Base-by-base conservation (phyloP, 345 rosid species). In the Lepidium didymum region DNA sequence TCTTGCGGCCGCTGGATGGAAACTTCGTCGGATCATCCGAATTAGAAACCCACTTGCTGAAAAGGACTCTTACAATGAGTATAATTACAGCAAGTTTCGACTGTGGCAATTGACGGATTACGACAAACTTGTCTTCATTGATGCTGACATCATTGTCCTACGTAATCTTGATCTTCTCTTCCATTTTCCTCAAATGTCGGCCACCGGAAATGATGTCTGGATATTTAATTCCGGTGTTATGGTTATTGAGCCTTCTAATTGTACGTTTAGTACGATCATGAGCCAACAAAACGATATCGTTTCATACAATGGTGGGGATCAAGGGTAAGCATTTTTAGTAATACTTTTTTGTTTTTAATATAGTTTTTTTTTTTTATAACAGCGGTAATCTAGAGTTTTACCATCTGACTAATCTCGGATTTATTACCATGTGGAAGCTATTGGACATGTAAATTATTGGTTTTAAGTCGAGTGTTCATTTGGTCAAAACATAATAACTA, bases 261-360 rank as follows among this genome's bases (percentile, higher is more conserved):
- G 99, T 76, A 89, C 93, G 0, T 94, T 91, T 73, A 64, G 62
- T 42, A 62, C 67, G 27, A 62, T 94, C 19, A 89, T 94, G 97
- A 79, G 76, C 36, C 82, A 57, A 8, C 83, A 90, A 2, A 57
- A 55, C 31, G 87, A 91, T 42, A 82, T 94, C 25, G 80, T 94
- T 27, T 94, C 97, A 11, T 91, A 94, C 74, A 94, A 94, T 38
- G 99, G 99, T 0, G 99, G 99, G 1, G 96, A 91, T 81, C 99
- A 85, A 63, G 98, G 96, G 77, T 74, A 67, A 56, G 67, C 53
- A 34, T 1, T 51, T 29, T 38, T 9, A 19, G 7, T 33, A 23
- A 10, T 31, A 56, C 43, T 12, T 7, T 21, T 9, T 5, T 1
- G 4, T 42, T 43, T 14, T 31, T 25, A 21, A 11, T 35, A 34